Evolutionary conservation across 2,329 filamentous ascomycete genomes (phyloP).

Genomic region (Harringtonia aguacate): DNA sequence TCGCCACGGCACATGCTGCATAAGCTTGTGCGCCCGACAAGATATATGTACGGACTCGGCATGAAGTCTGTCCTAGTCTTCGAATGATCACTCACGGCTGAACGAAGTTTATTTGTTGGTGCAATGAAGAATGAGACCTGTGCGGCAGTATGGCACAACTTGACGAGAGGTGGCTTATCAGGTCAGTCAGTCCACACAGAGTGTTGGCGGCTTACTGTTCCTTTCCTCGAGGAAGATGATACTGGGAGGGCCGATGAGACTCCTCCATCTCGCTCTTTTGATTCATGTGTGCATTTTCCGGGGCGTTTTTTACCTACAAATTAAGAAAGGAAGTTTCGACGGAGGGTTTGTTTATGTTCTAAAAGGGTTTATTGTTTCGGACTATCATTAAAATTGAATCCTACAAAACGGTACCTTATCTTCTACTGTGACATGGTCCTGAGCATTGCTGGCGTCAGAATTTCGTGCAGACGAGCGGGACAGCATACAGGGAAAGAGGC

Average conservation of each 20-base stretch:
- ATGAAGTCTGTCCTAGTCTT: no score
- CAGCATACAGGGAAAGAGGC: no score
- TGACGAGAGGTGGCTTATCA: not conserved
- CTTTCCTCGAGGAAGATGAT: not conserved
- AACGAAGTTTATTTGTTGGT: not conserved
- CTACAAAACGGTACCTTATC: no score
- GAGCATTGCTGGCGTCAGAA: no score
- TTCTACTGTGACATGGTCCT: no score
- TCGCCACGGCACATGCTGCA: constrained; percentile 75
- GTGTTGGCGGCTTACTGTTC: not conserved
- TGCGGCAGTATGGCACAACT: not conserved
- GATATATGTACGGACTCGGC: not conserved
- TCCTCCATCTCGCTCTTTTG: not conserved
- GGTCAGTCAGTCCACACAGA: not conserved
- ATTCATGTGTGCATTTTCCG: not conserved
- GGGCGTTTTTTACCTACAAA: not conserved
- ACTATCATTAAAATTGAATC: not conserved
- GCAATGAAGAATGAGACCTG: constrained; percentile 1
- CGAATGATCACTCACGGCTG: not conserved
- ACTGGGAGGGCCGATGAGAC: not conserved
- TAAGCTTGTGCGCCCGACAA: constrained; percentile 23
- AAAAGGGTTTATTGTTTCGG: not conserved
- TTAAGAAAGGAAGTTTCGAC: not conserved
- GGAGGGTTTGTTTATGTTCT: not conserved
- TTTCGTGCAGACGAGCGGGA: no score